Evolutionary conservation across 352 stramenopile genomes (phyloP).

Genomic region (Saprolegnia diclina): DNA sequence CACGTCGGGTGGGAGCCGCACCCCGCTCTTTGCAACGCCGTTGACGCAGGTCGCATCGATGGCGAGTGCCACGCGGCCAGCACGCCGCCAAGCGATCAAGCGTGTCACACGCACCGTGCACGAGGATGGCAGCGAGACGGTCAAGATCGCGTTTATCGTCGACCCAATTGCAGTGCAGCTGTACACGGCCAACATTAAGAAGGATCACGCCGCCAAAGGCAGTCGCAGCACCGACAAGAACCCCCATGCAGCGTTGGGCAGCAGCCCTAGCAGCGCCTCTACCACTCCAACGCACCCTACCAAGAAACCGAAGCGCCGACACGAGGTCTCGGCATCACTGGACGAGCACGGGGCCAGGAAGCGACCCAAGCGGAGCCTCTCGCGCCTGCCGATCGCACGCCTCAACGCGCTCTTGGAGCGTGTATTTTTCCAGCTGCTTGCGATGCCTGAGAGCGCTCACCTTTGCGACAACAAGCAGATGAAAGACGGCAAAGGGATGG

Average conservation of each 20-base stretch:
- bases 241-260: too few species aligned
- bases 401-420: conserved; percentile 55
- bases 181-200: conserved; percentile 57
- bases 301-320: conserved; percentile 71
- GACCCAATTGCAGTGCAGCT: conserved; percentile 59
- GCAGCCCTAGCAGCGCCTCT: conserved; percentile 51
- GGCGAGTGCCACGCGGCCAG: background rate
- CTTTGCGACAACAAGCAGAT: conserved; percentile 72
- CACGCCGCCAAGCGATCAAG: conserved; percentile 60
- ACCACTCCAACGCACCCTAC: conserved; percentile 60
- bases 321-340: conserved; percentile 74
- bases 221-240: too few species aligned
- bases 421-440: conserved; percentile 55
- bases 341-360: conserved; percentile 64
- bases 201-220: too few species aligned
- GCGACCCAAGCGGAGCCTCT: conserved; percentile 66
- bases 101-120: conserved; percentile 65
- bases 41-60: conserved; percentile 41
- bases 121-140: conserved; percentile 68
- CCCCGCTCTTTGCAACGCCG: conserved; percentile 31
- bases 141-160: conserved; percentile 74
- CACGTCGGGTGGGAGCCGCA: conserved; percentile 29
- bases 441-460: conserved; percentile 71
- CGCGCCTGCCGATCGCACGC: conserved; percentile 51
- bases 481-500: conserved; percentile 79